Percentiles rank a stretch among this genome's conserved stretches.
Conservation (phyloP, 257 asterid species). For the Nicotiana sylvestris region DNA sequence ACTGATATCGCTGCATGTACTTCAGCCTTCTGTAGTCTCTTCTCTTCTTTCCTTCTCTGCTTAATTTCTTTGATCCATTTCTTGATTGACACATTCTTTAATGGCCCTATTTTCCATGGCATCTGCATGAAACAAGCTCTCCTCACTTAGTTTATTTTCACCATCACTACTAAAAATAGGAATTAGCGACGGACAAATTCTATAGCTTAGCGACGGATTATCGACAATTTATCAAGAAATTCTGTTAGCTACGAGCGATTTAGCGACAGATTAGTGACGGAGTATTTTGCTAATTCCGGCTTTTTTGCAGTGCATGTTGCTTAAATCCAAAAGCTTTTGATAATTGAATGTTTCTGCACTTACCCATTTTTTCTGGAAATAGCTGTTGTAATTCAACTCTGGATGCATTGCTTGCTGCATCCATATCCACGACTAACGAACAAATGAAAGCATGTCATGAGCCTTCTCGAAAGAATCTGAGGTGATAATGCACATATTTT, state of each 20-base stretch:
- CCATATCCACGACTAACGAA: constrained; percentile 89
- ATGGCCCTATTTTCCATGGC: constrained; percentile 65
- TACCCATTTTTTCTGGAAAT: constrained; percentile 87
- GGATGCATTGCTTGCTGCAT: constrained; percentile 99
- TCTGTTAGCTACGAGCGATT: too few species aligned
- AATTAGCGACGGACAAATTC: too few species aligned
- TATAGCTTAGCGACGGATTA: too few species aligned
- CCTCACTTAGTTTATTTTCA: not conserved
- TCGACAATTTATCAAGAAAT: too few species aligned
- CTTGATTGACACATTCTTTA: constrained; percentile 59
- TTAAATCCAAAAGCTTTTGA: not conserved
- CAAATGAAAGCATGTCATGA: not conserved
- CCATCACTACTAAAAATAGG: too few species aligned
- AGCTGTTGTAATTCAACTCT: constrained; percentile 74
- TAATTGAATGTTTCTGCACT: constrained; percentile 11
- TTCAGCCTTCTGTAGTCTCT: constrained; percentile 76
- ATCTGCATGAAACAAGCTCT: constrained; percentile 37
- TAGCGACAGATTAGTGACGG: too few species aligned
- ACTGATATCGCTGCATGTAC: constrained; percentile 91
- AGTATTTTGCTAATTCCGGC: too few species aligned
- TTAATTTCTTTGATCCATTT: constrained; percentile 86
- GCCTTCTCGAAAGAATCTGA: not conserved
- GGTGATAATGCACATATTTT: not conserved
- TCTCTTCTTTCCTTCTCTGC: constrained; percentile 66
- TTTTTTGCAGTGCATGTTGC: not conserved